These are phyloP conservation scores for Candida nemodendra DNA, from an alignment of 805 yeast species.

Conservation along the genomic window DNA sequence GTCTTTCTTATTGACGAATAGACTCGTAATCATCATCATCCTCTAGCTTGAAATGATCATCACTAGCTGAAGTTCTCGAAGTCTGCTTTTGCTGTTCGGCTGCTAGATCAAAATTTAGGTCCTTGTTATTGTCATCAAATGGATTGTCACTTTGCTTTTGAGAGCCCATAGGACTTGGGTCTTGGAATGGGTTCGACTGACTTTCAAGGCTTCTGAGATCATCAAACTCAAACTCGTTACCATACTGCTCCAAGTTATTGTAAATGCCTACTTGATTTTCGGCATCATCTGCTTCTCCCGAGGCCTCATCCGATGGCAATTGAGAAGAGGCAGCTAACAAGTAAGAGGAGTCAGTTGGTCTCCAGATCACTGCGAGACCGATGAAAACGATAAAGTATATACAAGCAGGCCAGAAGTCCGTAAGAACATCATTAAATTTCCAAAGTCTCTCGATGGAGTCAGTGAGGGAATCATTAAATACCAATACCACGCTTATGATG, in stretches of 20 bases:
- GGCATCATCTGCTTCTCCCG: slow-evolving; percentile 46
- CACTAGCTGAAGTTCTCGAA: slow-evolving; percentile 13
- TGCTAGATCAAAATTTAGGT: slow-evolving; percentile 29
- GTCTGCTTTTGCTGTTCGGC: slow-evolving; percentile 31
- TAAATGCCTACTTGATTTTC: slow-evolving; percentile 25
- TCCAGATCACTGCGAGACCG: slow-evolving; percentile 88
- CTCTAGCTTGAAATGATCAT: slow-evolving; percentile 28
- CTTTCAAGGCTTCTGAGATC: slow-evolving; percentile 54
- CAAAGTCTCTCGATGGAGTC: slow-evolving; percentile 84
- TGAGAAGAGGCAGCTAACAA: slow-evolving; percentile 94
- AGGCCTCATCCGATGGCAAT: slow-evolving; percentile 65
- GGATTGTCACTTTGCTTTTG: slow-evolving; percentile 25
- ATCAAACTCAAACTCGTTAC: slow-evolving; percentile 60
- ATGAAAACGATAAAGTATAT: slow-evolving; percentile 82
- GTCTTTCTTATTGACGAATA: background rate
- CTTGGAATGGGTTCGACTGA: slow-evolving; percentile 32
- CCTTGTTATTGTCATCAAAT: slow-evolving; percentile 29
- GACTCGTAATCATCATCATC: slow-evolving; percentile 30
- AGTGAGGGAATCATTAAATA: slow-evolving; percentile 69
- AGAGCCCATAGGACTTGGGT: slow-evolving; percentile 8
- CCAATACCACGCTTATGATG: slow-evolving; percentile 64
- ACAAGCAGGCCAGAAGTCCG: slow-evolving; percentile 94
- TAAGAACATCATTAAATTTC: slow-evolving; percentile 85
- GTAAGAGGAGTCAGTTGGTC: slow-evolving; percentile 94
- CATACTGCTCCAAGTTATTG: slow-evolving; percentile 34